A percentile compares a stretch with the other conserved stretches of the same genome.
phyloP scores from a whole-genome alignment of 225 moss, liverwort and hornwort genomes.

The Bryoerythrophyllum caledonicum region DNA sequence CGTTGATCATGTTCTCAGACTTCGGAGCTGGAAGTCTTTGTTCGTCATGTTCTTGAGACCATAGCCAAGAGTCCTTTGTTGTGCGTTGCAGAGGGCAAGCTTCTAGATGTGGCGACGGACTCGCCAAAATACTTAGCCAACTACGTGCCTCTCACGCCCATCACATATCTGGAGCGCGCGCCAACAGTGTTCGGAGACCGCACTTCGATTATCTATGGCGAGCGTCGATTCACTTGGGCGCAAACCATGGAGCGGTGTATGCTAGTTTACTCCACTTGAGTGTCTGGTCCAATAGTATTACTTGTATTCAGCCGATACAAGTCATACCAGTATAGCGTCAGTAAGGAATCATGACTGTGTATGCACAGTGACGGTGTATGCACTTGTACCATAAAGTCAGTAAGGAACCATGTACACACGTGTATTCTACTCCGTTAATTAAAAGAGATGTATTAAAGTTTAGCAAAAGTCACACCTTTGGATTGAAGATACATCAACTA shows the following conservation, averaged over 20 bases:
- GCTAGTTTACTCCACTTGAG: too few species aligned
- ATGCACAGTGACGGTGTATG: too few species aligned
- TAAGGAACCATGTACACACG: too few species aligned
- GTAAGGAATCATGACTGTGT: too few species aligned
- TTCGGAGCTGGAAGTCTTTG: neutral
- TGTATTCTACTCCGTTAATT: too few species aligned
- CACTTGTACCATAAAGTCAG: too few species aligned
- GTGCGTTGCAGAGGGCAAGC: conserved; percentile 4
- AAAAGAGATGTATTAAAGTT: too few species aligned
- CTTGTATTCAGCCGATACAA: too few species aligned
- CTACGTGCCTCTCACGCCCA: conserved; percentile 56
- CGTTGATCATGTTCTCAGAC: neutral
- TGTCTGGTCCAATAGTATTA: too few species aligned
- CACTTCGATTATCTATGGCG: conserved; percentile 61
- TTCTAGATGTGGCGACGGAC: conserved; percentile 20
- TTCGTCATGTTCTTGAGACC: neutral
- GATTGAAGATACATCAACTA: too few species aligned
- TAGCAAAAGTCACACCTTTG: too few species aligned
- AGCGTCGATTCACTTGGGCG: conserved; percentile 62
- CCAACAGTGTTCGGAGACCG: conserved; percentile 49
- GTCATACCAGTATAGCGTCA: too few species aligned
- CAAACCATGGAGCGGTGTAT: conserved; percentile 71
- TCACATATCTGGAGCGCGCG: conserved; percentile 57
- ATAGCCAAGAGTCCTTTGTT: neutral
- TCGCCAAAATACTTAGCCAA: conserved; percentile 51